phyloP scores from a whole-genome alignment of 192 early-diverging fungal species.

The Coemansia sp. region DNA sequence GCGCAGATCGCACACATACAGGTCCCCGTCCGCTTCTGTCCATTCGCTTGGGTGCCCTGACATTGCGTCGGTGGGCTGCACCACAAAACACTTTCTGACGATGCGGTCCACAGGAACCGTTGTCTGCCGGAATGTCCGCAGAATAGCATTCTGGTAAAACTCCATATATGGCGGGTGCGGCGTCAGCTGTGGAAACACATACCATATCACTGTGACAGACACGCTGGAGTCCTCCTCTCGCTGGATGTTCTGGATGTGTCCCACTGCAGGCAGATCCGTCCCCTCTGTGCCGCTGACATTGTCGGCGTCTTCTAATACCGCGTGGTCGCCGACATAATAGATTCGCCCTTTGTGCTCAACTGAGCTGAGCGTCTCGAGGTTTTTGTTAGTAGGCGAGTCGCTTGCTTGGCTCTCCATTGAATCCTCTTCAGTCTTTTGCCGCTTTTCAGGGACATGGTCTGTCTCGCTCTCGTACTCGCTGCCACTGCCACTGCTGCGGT shows the following conservation, averaged over 20 bases:
- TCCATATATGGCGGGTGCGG: conserved; percentile 43
- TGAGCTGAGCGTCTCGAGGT: conserved; percentile 2
- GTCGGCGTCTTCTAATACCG: conserved; percentile 30
- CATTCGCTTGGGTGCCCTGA: conserved; percentile 37
- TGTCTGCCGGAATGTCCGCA: conserved; percentile 38
- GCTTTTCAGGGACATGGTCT: background rate
- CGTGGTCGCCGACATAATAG: conserved; percentile 49
- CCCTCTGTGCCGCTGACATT: conserved; percentile 33
- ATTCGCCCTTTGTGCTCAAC: conserved; percentile 29
- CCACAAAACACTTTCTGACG: conserved; percentile 30
- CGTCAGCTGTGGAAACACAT: conserved; percentile 34
- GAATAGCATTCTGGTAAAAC: conserved; percentile 37
- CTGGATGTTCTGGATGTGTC: conserved; percentile 39
- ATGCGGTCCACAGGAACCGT: conserved; percentile 27
- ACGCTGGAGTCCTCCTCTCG: conserved; percentile 1
- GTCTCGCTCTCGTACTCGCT: conserved; percentile 9
- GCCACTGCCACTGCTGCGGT: background rate
- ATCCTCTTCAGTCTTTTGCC: conserved; percentile 6
- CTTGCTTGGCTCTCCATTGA: background rate
- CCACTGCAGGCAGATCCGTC: conserved; percentile 24
- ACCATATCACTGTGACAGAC: conserved; percentile 26
- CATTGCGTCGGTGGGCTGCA: conserved; percentile 30
- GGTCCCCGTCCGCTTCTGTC: conserved; percentile 21
- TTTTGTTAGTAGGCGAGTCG: background rate
- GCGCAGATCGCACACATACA: conserved; percentile 48